These are phyloP conservation scores for Zizania palustris DNA, from an alignment of 202 grass and related monocot genomes.

Conservation along the genomic window DNA sequence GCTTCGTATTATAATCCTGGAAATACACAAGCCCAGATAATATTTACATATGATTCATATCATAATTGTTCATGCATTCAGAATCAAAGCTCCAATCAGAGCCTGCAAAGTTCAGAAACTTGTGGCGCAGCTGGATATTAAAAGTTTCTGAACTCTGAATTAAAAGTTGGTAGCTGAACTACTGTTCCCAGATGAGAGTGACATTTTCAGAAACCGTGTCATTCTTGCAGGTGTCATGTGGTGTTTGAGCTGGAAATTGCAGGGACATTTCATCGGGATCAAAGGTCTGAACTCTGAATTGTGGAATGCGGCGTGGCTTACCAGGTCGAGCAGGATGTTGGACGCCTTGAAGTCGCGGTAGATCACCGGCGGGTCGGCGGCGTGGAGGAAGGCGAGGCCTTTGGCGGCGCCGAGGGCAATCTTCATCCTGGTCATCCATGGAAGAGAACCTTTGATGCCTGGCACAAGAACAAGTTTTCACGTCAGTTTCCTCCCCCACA, in stretches of 20 bases:
- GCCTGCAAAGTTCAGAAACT: constrained; percentile 36
- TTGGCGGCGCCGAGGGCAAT: constrained; percentile 85
- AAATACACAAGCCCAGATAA: constrained; percentile 5
- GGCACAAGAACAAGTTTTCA: constrained; percentile 25
- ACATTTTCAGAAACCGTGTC: constrained; percentile 24
- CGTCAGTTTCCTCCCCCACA: constrained; percentile 34
- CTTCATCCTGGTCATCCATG: constrained; percentile 87
- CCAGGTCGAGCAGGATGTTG: constrained; percentile 82
- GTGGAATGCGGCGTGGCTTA: constrained; percentile 38
- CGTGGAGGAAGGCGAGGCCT: constrained; percentile 85
- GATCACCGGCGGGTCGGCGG: constrained; percentile 70
- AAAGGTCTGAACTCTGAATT: not conserved
- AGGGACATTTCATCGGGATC: too few relatives aligned
- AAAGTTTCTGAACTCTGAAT: too few relatives aligned
- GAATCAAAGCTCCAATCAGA: not conserved
- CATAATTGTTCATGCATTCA: constrained; percentile 3
- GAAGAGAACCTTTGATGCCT: constrained; percentile 55
- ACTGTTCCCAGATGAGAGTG: constrained; percentile 9
- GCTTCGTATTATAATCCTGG: constrained; percentile 79
- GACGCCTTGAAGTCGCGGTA: constrained; percentile 97
- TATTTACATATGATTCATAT: too few relatives aligned
- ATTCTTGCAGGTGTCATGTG: not conserved
- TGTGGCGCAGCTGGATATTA: constrained; percentile 34
- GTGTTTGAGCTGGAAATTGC: not conserved
- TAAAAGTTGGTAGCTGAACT: not conserved